Base-by-base conservation (phyloP, 2,329 filamentous ascomycete species). In the Penicillium sp. region DNA sequence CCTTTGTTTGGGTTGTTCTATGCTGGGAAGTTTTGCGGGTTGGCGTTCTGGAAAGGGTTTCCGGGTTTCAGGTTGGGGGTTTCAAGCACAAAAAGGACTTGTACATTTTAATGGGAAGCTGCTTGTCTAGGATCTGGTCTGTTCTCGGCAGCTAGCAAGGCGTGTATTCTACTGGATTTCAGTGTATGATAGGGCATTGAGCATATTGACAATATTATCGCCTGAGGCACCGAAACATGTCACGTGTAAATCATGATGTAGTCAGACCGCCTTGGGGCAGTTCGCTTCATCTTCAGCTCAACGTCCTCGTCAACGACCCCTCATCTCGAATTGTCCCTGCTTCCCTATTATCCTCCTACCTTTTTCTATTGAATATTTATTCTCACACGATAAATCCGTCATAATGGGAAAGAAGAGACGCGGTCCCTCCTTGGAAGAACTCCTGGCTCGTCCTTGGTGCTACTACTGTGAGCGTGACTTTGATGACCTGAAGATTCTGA, bases 401-500 rank as follows among this genome's bases (percentile, higher is more conserved):
- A 79, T 71, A 58, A 93, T 95, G 88, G 90, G 88, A 68, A 96
- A 96, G 80, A 96, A 95, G 81, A 93, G 91, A 85, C 90, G 91
- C 75, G 86, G 87, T 65, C 90, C 91, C 62, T 87, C 93, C 68
- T 82, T 97, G 66, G 90, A 98, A 79, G 92, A 98, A 78, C 82
- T 96, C 66, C 85, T 99, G 61, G 81, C 82, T 65, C 89, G 93
- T 56, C 90, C 93, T 49, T 98, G 93, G 93, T 99, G 95, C 80
- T 99, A 96, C 79, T 99, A 99, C 81, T 99, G 95, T 88, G 95
- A 99, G 78, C 90, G 93, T 79, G 93, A 98, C 78, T 99, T 98
- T 74, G 93, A 98, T 75, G 95, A 99, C 75, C 77, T 96, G 47
- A 97, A 96, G 81, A 92, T 98, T 66, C 87, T 99, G 63, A 96